phyloP scores from a whole-genome alignment of 106 monocot genomes.

The Allium fistulosum region DNA sequence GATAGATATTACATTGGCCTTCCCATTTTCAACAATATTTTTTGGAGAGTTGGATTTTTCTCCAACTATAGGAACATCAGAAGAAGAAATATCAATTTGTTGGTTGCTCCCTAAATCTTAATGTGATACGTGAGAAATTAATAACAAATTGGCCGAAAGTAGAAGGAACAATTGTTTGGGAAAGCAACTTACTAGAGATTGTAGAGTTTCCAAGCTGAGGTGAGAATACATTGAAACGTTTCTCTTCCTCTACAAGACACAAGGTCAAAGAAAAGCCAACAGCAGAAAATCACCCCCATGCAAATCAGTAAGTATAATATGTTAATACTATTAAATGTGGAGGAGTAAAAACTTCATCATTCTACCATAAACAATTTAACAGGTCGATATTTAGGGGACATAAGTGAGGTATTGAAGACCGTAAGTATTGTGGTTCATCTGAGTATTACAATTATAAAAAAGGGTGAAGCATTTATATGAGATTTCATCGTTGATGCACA shows the following conservation, averaged over 20 bases:
- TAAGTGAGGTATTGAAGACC: neutral
- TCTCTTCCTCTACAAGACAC: conserved; percentile 52
- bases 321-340: no score
- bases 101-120: no score
- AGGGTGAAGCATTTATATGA: no score
- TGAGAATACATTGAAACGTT: conserved; percentile 24
- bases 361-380: neutral
- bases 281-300: neutral
- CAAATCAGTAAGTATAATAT: neutral
- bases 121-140: no score
- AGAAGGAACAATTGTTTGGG: neutral
- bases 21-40: conserved; percentile 1
- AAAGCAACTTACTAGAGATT: conserved; percentile 2
- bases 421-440: neutral
- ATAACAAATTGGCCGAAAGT: no score
- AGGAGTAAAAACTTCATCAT: neutral
- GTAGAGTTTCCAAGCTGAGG: conserved; percentile 30
- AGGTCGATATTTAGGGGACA: neutral
- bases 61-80: neutral
- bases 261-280: neutral
- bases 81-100: neutral
- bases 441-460: no score
- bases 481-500: no score
- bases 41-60: conserved; percentile 2
- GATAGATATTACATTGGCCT: conserved; percentile 2